Base-by-base conservation (phyloP, 2,329 filamentous ascomycete genomes). In the Tolypocladium pustulatum region DNA sequence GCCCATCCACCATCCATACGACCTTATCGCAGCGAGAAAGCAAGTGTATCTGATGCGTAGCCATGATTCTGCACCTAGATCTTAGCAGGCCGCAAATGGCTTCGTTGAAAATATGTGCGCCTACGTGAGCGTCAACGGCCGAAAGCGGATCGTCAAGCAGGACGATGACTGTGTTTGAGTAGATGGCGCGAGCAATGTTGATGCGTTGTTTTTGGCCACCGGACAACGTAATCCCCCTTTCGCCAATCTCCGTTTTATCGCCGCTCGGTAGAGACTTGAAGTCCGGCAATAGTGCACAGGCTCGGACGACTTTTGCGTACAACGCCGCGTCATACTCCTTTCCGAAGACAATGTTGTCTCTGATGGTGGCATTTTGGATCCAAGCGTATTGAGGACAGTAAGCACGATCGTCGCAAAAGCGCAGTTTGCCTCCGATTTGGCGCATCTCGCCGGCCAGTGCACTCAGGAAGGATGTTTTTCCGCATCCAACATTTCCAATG, bases 351-450 rank as follows among this genome's bases (percentile, higher is more conserved):
- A 99, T 95, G 67, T 99, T 99, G 38, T 96, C 85, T 61, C 85
- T 86, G 3, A 97, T 82, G 0, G 88, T 90, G 0, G 91, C 81
- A 67, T 97, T 97, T 69, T 97, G 93, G 55, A 99, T 96, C 94
- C 94, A 99, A 0, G 94, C 90, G 68, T 96, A 96, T 69, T 99
- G 93, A 0, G 93, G 93, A 64, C 94, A 97, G 67, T 96, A 97
- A 0, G 93, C 90, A 61, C 92, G 81, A 4, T 85, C 87, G 0
- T 90, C 90, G 49, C 92, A 90, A 65, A 94, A 81, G 0, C 83
- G 81, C 6, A 95, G 81, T 40, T 87, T 81, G 13, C 91, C 91
- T 3, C 75, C 76, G 0, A 89, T 95, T 70, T 87, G 88, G 51
- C 91, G 85, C 93, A 97, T 97, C 63, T 97, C 93, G 30, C 94